phyloP scores from a whole-genome alignment of 208 protist genomes.

The Trypanosoma platydactyli region DNA sequence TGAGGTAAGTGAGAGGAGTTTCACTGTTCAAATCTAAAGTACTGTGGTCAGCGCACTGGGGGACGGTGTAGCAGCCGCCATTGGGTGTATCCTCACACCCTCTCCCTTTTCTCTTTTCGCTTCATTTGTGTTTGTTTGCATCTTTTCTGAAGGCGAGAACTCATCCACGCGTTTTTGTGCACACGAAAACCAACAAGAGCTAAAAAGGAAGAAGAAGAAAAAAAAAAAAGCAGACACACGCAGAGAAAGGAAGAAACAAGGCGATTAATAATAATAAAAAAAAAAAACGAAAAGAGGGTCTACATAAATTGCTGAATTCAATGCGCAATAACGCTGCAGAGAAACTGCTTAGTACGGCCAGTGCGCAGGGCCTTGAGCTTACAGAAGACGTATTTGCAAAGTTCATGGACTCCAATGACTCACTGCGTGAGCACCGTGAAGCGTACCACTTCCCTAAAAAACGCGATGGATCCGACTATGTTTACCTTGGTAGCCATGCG shows the following conservation, averaged over 20 bases:
- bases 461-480: constrained; percentile 37
- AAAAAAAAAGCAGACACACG: constrained; percentile 2
- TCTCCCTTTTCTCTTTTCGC: too few relatives aligned
- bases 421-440: constrained; percentile 55
- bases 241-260: background rate
- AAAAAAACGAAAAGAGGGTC: background rate
- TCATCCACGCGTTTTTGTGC: too few relatives aligned
- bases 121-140: too few relatives aligned
- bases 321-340: constrained; percentile 75
- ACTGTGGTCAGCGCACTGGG: too few relatives aligned
- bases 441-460: constrained; percentile 57
- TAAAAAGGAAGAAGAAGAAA: constrained; percentile 12
- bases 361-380: constrained; percentile 48
- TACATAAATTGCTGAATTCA: background rate
- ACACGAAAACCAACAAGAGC: constrained; percentile 7
- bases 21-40: too few relatives aligned
- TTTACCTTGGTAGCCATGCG: constrained; percentile 91
- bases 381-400: constrained; percentile 74
- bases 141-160: too few relatives aligned
- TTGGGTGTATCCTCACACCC: too few relatives aligned
- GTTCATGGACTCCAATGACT: constrained; percentile 65
- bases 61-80: too few relatives aligned
- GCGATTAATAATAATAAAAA: background rate
- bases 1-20: too few relatives aligned
- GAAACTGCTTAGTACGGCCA: constrained; percentile 51